A percentile compares a stretch with the other conserved stretches of the same genome.
Evolutionary conservation across 306 rosid species (phyloP).

Genomic region (Acacia confusa): DNA sequence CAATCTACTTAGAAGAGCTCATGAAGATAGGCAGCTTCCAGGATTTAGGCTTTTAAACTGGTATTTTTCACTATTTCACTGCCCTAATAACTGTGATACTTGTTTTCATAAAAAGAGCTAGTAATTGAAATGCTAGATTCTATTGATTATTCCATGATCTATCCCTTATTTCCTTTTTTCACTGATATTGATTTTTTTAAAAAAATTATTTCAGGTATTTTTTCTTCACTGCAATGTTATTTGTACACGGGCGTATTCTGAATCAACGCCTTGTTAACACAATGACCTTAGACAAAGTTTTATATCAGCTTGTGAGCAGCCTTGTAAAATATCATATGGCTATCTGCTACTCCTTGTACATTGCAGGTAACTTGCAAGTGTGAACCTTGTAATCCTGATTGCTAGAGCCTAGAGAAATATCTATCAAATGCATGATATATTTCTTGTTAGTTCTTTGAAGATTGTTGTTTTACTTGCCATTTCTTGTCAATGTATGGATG

Average conservation of each 20-base stretch:
- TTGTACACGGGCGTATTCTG: constrained; percentile 95
- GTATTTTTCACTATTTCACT: constrained; percentile 43
- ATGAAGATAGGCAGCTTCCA: constrained; percentile 87
- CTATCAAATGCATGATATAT: constrained; percentile 25
- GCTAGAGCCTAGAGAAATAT: constrained; percentile 26
- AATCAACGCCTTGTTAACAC: constrained; percentile 91
- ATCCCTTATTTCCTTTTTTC: constrained; percentile 6
- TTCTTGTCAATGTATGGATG: constrained; percentile 16
- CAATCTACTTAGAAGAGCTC: constrained; percentile 85
- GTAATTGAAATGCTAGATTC: not conserved
- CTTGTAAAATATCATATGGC: constrained; percentile 92
- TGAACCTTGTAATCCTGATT: constrained; percentile 25
- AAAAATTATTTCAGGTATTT: constrained; percentile 83
- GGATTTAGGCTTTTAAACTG: constrained; percentile 96
- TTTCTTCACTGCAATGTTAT: constrained; percentile 95
- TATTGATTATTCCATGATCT: constrained; percentile 10
- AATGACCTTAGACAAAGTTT: constrained; percentile 72
- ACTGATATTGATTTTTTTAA: constrained; percentile 18
- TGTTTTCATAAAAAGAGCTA: constrained; percentile 24
- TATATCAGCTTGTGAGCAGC: constrained; percentile 76
- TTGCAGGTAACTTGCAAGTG: constrained; percentile 64
- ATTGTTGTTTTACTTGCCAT: constrained; percentile 20
- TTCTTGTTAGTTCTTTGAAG: constrained; percentile 3
- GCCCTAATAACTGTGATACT: constrained; percentile 6
- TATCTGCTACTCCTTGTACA: constrained; percentile 82